Evolutionary conservation across 345 rosid species (phyloP), one percentile per base, ranked within the genome.

Genomic region (Moricandia moricandioides): DNA sequence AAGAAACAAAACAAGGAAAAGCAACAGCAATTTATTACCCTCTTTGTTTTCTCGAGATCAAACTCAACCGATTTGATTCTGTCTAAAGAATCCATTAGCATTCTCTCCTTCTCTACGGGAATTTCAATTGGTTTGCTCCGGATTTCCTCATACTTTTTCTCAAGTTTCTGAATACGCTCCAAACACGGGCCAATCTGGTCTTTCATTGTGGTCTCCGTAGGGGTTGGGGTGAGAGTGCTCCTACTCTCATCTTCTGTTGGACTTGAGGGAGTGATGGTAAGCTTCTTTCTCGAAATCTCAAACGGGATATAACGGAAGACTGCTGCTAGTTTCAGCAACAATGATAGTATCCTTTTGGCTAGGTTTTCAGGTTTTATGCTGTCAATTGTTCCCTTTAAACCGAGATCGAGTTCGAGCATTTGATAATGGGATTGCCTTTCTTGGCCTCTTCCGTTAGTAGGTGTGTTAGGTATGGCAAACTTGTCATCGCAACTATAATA

Each of bases 11-110:
- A 29, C 5, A 12, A 43, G 21, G 17, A 49, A 69, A 29, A 7
- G 2, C 14, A 29, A 29, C 31, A 27, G 16, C 49, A 43, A 4
- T 1, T 54, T 65, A 59, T 33, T 84, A 94, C 98, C 78, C 85
- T 83, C 81, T 90, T 94, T 66, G 98, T 94, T 83, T 90, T 91
- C 64, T 88, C 91, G 18, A 94, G 93, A 83, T 94, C 98, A 65
- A 74, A 85, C 88, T 94, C 97, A 65, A 90, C 86, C 14, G 87
- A 88, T 72, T 85, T 94, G 60, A 94, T 94, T 78, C 97, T 87
- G 66, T 91, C 96, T 45, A 91, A 77, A 69, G 96, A 91, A 69
- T 91, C 88, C 81, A 82, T 73, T 6, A 94, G 84, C 84, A 91
- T 85, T 77, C 82, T 85, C 71, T 94, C 98, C 79, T 94, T 91